Conservation (phyloP, 306 rosid genomes). For the Citrullus mucosospermus region DNA sequence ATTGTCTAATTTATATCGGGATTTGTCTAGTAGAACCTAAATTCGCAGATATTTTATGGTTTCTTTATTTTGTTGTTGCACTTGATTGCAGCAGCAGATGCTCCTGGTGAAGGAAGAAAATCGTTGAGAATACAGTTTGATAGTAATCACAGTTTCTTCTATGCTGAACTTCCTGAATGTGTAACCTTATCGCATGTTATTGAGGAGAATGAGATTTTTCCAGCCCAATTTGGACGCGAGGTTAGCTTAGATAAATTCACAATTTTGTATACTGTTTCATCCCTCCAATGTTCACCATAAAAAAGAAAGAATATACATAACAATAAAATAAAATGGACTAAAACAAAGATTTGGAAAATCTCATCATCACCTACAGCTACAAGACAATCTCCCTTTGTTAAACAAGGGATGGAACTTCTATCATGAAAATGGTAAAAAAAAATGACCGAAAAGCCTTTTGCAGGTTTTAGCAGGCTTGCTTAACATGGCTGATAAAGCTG, state of each 20-base stretch:
- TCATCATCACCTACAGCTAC: neutral
- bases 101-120: slow-evolving; percentile 56
- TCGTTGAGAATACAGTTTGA: slow-evolving; percentile 52
- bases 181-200: slow-evolving; percentile 45
- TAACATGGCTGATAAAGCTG: slow-evolving; percentile 75
- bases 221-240: slow-evolving; percentile 96
- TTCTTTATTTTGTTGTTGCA: slow-evolving; percentile 18
- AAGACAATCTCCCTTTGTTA: neutral
- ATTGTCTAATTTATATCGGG: neutral
- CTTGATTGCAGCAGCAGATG: slow-evolving; percentile 54
- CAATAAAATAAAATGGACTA: neutral
- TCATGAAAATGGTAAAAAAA: neutral
- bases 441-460: neutral
- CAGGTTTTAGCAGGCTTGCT: slow-evolving; percentile 93
- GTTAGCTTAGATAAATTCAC: slow-evolving; percentile 24
- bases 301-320: neutral
- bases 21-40: neutral
- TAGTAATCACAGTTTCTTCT: slow-evolving; percentile 61
- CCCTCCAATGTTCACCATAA: neutral
- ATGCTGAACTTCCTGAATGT: slow-evolving; percentile 71
- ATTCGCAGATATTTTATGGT: neutral
- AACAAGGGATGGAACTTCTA: neutral
- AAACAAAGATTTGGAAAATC: neutral
- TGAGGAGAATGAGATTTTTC: slow-evolving; percentile 64
- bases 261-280: too few relatives aligned